phyloP scores from a whole-genome alignment of 1,284 basidiomycete species.

The Ustilago tritici region DNA sequence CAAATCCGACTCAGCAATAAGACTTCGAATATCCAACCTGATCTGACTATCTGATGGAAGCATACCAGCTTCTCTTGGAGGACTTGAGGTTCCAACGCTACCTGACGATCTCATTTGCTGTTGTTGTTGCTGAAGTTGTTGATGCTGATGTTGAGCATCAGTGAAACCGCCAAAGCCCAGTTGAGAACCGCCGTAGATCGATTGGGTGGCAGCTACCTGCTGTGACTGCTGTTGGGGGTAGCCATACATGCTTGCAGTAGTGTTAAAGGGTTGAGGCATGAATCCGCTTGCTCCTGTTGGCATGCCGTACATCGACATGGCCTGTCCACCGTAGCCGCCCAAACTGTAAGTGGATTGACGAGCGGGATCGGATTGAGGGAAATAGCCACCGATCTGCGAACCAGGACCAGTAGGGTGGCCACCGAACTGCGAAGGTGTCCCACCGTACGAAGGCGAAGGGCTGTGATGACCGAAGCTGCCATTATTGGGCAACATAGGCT shows the following conservation, averaged over 20 bases:
- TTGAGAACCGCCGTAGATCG: slow-evolving; percentile 51
- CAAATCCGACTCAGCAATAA: slow-evolving; percentile 62
- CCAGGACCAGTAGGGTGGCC: slow-evolving; percentile 29
- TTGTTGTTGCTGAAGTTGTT: slow-evolving; percentile 14
- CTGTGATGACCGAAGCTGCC: slow-evolving; percentile 57
- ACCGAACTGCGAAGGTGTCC: slow-evolving; percentile 45
- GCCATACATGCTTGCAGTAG: slow-evolving; percentile 50
- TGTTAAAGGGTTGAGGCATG: slow-evolving; percentile 50
- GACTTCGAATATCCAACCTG: slow-evolving; percentile 56
- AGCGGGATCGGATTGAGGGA: slow-evolving; percentile 43
- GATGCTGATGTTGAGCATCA: slow-evolving; percentile 11
- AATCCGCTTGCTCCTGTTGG: slow-evolving; percentile 37
- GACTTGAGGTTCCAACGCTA: slow-evolving; percentile 26
- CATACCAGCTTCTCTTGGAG: slow-evolving; percentile 26
- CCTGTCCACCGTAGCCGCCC: slow-evolving; percentile 49
- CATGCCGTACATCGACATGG: slow-evolving; percentile 60
- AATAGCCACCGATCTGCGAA: slow-evolving; percentile 48
- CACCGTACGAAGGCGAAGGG: slow-evolving; percentile 53
- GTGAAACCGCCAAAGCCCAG: slow-evolving; percentile 32
- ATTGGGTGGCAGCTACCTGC: slow-evolving; percentile 19
- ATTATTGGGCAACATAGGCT: slow-evolving; percentile 41
- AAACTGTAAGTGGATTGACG: slow-evolving; percentile 56
- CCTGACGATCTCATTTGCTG: slow-evolving; percentile 16
- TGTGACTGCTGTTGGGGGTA: slow-evolving; percentile 23
- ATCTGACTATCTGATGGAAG: slow-evolving; percentile 63